Conservation (phyloP, 345 rosid species). For the Corchorus olitorius region DNA sequence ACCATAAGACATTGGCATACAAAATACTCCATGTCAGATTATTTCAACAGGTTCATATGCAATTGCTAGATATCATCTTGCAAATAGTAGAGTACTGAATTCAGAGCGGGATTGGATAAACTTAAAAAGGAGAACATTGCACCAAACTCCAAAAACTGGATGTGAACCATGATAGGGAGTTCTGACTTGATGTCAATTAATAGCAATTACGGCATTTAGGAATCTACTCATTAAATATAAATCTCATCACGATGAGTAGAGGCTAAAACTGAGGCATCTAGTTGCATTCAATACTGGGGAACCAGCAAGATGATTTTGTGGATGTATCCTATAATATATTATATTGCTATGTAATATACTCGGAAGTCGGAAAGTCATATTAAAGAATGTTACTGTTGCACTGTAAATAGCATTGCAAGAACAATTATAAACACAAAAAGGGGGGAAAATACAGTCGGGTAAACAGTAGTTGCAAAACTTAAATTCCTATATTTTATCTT, state of each 20-base stretch:
- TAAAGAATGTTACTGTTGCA: background rate
- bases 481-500: constrained; percentile 10
- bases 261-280: background rate
- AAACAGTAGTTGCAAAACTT: too few species aligned
- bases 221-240: background rate
- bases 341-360: background rate
- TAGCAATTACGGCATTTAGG: background rate
- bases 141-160: background rate
- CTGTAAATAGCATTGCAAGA: background rate
- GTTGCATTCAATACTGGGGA: background rate
- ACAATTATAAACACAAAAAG: background rate
- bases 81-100: constrained; percentile 2
- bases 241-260: background rate
- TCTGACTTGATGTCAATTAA: background rate
- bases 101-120: background rate
- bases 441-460: too few species aligned
- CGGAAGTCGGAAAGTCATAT: background rate
- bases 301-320: background rate
- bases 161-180: background rate
- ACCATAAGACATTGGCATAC: background rate
- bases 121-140: background rate
- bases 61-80: background rate
- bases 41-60: background rate
- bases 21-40: background rate
- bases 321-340: background rate